Base-by-base conservation (phyloP, 2,329 filamentous ascomycete genomes). In the Zasmidium angulare region DNA sequence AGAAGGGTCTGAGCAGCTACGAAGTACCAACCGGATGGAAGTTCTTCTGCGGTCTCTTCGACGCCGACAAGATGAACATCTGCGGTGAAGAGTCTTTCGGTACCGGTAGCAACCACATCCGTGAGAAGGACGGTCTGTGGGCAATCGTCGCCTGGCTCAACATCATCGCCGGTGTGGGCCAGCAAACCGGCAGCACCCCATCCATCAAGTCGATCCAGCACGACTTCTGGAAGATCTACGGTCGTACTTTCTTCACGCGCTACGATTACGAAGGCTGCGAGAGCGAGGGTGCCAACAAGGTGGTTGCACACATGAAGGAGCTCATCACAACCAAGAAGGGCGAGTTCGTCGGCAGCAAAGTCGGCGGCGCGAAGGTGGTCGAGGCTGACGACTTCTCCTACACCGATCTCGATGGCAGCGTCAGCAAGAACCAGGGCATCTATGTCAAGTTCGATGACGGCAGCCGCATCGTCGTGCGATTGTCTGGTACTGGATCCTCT, bases 11-110 rank as follows among this genome's bases (percentile, higher is more conserved):
- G 46, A 82, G 91, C 79, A 89, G 86, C 79, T 99, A 99, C 79
- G 95, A 99, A 79, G 95, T 99, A 1, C 95, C 95, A 40, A 99
- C 95, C 0, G 95, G 95, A 71, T 99, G 95, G 95, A 97, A 97
- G 79, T 97, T 97, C 84, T 97, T 97, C 87, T 97, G 93, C 74
- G 91, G 92, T 70, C 84, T 97, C 59, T 96, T 97, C 71, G 93
- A 97, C 73, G 89, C 91, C 66, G 83, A 96, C 79, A 96, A 96
- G 84, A 89, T 97, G 73, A 96, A 95, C 72, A 99, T 99, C 75
- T 99, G 95, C 74, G 95, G 95, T 60, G 95, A 99, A 79, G 95
- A 99, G 84, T 95, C 90, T 66, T 99, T 99, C 76, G 95, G 95
- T 67, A 99, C 95, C 11, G 95, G 95, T 43, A 96, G 90, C 78